Evolutionary conservation across 345 rosid species (phyloP).

Genomic region (Limnanthes douglasii): DNA sequence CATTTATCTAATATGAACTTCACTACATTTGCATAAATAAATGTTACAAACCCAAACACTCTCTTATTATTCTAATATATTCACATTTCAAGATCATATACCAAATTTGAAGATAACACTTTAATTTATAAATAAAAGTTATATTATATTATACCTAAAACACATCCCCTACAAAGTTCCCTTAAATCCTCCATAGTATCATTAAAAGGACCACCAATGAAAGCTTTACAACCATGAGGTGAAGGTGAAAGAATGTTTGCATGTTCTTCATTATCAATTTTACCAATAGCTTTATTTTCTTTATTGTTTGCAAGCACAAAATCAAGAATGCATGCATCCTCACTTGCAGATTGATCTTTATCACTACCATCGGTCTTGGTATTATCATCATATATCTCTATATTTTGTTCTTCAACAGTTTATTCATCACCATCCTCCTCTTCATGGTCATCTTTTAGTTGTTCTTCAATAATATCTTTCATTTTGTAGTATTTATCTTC

Average conservation of each 20-base stretch:
- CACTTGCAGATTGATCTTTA: slow-evolving; percentile 36
- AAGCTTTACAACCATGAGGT: slow-evolving; percentile 95
- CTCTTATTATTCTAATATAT: slow-evolving; percentile 72
- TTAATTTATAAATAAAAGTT: slow-evolving; percentile 6
- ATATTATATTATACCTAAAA: slow-evolving; percentile 48
- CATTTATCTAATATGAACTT: slow-evolving; percentile 62
- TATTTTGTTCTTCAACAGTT: slow-evolving; percentile 36
- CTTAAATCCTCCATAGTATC: slow-evolving; percentile 68
- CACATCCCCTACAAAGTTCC: slow-evolving; percentile 82
- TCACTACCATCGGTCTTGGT: slow-evolving; percentile 26
- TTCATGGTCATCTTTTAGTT: slow-evolving; percentile 47
- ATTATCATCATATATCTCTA: slow-evolving; percentile 35
- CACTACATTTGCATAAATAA: slow-evolving; percentile 51
- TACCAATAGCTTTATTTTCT: slow-evolving; percentile 28
- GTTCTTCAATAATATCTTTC: slow-evolving; percentile 77
- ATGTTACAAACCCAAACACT: slow-evolving; percentile 69
- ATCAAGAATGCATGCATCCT: slow-evolving; percentile 21
- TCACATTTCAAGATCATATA: slow-evolving; percentile 41
- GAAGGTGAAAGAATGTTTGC: slow-evolving; percentile 83
- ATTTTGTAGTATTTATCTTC: slow-evolving; percentile 91
- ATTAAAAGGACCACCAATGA: slow-evolving; percentile 91
- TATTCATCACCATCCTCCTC: slow-evolving; percentile 39
- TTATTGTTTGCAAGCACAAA: slow-evolving; percentile 35
- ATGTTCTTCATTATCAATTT: slow-evolving; percentile 40
- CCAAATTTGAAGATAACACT: not conserved